Percentiles rank a stretch among this genome's conserved stretches.
phyloP scores from a whole-genome alignment of 129 eudicot species.

The Logfia minima region DNA sequence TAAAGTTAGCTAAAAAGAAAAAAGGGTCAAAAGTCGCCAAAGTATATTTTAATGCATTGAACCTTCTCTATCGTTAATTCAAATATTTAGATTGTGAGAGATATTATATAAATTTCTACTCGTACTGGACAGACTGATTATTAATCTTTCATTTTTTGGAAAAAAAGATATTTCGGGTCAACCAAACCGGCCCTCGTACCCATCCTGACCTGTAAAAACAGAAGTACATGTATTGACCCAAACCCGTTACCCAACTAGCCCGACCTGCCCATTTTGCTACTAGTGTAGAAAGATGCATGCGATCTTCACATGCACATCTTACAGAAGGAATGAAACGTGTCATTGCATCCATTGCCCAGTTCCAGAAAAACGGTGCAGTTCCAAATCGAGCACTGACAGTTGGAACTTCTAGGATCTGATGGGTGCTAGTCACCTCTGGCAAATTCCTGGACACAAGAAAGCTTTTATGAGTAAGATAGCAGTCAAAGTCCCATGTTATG shows the following conservation, averaged over 20 bases:
- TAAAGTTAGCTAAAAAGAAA: too few species aligned
- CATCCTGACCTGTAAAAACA: background rate
- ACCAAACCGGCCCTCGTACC: background rate
- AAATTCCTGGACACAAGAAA: conserved; percentile 57
- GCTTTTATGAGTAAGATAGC: conserved; percentile 5
- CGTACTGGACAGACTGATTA: background rate
- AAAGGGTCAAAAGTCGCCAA: background rate
- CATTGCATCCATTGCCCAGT: conserved; percentile 96
- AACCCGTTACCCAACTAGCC: conserved; percentile 20
- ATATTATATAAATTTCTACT: background rate
- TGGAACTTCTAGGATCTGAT: conserved; percentile 78
- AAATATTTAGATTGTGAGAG: background rate
- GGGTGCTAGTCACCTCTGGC: conserved; percentile 83
- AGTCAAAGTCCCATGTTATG: background rate
- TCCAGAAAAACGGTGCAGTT: conserved; percentile 95
- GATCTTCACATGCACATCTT: conserved; percentile 23
- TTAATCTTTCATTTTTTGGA: background rate
- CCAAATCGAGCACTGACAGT: conserved; percentile 99
- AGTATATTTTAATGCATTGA: background rate
- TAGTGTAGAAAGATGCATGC: background rate
- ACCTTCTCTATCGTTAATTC: background rate
- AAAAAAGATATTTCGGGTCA: background rate
- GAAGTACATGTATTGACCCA: background rate
- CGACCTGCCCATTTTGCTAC: conserved; percentile 8
- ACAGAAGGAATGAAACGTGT: conserved; percentile 67